Evolutionary conservation across 805 yeast species (phyloP).

Genomic region (Yarrowia sp.): DNA sequence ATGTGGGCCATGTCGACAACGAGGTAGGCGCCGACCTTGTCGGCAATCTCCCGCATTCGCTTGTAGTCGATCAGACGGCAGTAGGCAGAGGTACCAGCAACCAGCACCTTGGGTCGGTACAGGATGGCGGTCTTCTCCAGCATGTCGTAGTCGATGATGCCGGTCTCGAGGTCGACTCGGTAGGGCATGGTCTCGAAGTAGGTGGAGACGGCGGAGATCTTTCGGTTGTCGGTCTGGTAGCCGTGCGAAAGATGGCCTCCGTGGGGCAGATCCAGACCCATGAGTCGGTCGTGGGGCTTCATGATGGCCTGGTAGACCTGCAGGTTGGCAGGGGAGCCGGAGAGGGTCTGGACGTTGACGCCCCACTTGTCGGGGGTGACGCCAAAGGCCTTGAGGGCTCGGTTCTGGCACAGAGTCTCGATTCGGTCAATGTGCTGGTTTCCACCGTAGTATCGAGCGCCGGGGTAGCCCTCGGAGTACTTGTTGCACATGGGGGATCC

Average conservation of each 20-base stretch:
- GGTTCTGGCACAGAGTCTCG: conserved; percentile 86
- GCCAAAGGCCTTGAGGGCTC: conserved; percentile 88
- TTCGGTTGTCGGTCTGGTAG: conserved; percentile 89
- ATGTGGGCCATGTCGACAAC: conserved; percentile 98
- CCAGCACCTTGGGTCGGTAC: conserved; percentile 93
- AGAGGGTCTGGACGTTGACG: conserved; percentile 92
- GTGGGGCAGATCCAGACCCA: conserved; percentile 98
- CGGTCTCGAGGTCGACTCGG: conserved; percentile 88
- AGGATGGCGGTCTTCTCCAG: conserved; percentile 85
- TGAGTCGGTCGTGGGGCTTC: conserved; percentile 93
- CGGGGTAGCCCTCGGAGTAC: conserved; percentile 99
- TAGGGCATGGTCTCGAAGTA: conserved; percentile 99
- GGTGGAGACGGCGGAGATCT: conserved; percentile 92
- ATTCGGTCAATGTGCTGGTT: conserved; percentile 94
- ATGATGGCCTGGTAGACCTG: conserved; percentile 94
- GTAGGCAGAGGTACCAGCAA: conserved; percentile 98
- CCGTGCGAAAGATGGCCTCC: conserved; percentile 99
- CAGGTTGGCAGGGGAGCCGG: conserved; percentile 97
- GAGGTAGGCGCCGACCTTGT: conserved; percentile 94
- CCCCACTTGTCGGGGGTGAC: conserved; percentile 89
- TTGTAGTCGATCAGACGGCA: conserved; percentile 94
- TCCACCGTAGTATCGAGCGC: conserved; percentile 98
- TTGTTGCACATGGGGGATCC: conserved; percentile 98
- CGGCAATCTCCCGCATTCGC: conserved; percentile 95
- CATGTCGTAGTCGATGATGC: conserved; percentile 93